Evolutionary conservation across 352 stramenopile species (phyloP).

Genomic region (Blastocystis sp.): DNA sequence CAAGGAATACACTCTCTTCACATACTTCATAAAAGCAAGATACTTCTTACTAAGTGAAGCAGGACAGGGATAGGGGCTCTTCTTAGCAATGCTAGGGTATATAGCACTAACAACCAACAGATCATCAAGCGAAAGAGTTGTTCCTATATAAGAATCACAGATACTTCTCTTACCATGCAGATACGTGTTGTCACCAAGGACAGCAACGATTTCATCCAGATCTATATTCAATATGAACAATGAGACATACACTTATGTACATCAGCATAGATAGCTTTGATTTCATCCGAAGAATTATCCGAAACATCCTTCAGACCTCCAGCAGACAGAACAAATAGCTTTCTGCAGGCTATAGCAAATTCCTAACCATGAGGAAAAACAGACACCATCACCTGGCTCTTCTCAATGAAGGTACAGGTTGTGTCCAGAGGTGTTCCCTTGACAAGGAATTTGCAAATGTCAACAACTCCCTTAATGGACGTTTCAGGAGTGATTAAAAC

Average conservation of each 20-base stretch:
- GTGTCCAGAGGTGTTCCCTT: background rate
- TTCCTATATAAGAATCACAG: background rate
- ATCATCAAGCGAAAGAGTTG: constrained; percentile 48
- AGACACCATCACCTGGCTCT: background rate
- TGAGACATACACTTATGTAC: background rate
- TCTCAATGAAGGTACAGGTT: constrained; percentile 22
- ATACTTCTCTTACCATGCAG: background rate
- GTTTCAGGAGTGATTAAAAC: constrained; percentile 24
- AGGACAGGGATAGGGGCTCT: constrained; percentile 43
- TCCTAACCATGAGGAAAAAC: background rate
- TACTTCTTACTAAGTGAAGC: constrained; percentile 36
- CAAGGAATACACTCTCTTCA: constrained; percentile 16
- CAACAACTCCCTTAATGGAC: background rate
- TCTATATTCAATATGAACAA: background rate
- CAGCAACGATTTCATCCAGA: constrained; percentile 36
- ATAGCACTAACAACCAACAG: constrained; percentile 34
- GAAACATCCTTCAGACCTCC: constrained; percentile 46
- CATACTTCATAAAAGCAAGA: constrained; percentile 57
- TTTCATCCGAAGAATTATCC: constrained; percentile 29
- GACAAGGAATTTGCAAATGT: constrained; percentile 41
- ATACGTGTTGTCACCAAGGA: background rate
- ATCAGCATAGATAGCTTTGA: constrained; percentile 12
- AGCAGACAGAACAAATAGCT: constrained; percentile 35
- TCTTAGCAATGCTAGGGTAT: constrained; percentile 54
- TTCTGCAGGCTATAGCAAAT: constrained; percentile 26